Evolutionary conservation across 2,329 filamentous ascomycete genomes (phyloP), one percentile per base, ranked within the genome.

Genomic region (Tolypocladium tundrense): DNA sequence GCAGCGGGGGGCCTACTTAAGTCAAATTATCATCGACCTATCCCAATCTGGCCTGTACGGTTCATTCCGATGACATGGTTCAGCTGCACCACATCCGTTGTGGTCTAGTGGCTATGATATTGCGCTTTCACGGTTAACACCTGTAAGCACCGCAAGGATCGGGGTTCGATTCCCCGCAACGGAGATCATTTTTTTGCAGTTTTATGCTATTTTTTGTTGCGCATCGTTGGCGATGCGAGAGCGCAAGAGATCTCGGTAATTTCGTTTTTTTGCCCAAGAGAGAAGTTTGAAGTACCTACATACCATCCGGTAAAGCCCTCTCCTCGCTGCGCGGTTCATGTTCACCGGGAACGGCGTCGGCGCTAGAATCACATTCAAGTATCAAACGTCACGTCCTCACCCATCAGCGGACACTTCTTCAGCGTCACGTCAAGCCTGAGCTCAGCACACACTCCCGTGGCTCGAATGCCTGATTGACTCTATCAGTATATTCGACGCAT

Each of bases 101-200:
- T 63, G 60, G 61, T 63, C 60, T 63, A 63, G 56, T 60, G 61
- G 61, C 60, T 63, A 63, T 61, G 60, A 63, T 63, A 62, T 61
- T 63, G 60, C 61, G 61, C 60, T 63, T 63, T 63, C 61, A 63
- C n/a, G 48, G 43, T 24, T 13, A 27, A 48, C 3, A 1, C 55
- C 19, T 54, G 53, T 19, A 60, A 60, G 58, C 39, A 41, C 61
- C 61, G 61, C 60, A 63, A 61, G 60, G 61, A 61, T 61, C 61
- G 61, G 61, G 61, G 61, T 63, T 63, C 61, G 61, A 63, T 62
- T 63, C 61, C 61, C 61, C 61, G 61, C 61, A 62, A 59, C 60
- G 61, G 61, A 63, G 60, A 58, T 53, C 19, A 27, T 41, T 54
- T 58, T 59, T 59, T 58, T 52, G 13, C 24, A 11, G 9, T 35